Evolutionary conservation across 2,329 filamentous ascomycete species (phyloP).

Genomic region (Aspergillus nomiae): DNA sequence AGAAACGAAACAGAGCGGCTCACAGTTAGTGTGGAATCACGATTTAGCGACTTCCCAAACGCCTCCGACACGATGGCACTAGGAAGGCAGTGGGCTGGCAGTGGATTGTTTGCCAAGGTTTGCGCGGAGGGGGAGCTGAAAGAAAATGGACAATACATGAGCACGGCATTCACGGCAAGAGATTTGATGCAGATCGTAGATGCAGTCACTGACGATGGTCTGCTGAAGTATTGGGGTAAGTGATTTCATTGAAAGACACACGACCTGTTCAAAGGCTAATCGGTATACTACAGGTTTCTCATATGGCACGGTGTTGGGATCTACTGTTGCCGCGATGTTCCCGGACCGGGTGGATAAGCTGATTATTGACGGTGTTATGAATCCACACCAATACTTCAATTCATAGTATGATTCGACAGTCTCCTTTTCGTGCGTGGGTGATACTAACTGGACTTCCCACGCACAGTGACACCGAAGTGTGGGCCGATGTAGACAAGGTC

Average conservation of each 20-base stretch:
- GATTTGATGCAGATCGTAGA: slow-evolving; percentile 52
- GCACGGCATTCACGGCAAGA: slow-evolving; percentile 48
- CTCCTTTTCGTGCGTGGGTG: too few species aligned
- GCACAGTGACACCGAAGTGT: neutral
- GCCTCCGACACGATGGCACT: slow-evolving; percentile 5
- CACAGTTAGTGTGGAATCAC: too few species aligned
- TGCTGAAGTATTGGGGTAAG: slow-evolving; percentile 32
- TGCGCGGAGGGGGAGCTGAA: slow-evolving; percentile 16
- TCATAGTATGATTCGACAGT: neutral
- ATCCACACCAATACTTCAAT: slow-evolving; percentile 20
- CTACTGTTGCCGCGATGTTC: slow-evolving; percentile 41
- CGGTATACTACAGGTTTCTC: slow-evolving; percentile 12
- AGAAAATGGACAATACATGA: slow-evolving; percentile 39
- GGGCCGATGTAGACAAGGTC: neutral
- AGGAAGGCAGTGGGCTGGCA: slow-evolving; percentile 7
- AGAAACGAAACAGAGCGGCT: neutral
- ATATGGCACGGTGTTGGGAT: slow-evolving; percentile 28
- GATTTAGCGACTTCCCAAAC: neutral
- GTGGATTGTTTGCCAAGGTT: slow-evolving; percentile 1
- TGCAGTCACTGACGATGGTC: slow-evolving; percentile 44
- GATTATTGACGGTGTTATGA: slow-evolving; percentile 40
- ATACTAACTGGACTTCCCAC: neutral
- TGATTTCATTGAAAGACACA: neutral
- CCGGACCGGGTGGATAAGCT: slow-evolving; percentile 43
- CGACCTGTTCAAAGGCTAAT: neutral